Evolutionary conservation across 164 flowering plant species (phyloP).

Genomic region (Brasenia schreberi): DNA sequence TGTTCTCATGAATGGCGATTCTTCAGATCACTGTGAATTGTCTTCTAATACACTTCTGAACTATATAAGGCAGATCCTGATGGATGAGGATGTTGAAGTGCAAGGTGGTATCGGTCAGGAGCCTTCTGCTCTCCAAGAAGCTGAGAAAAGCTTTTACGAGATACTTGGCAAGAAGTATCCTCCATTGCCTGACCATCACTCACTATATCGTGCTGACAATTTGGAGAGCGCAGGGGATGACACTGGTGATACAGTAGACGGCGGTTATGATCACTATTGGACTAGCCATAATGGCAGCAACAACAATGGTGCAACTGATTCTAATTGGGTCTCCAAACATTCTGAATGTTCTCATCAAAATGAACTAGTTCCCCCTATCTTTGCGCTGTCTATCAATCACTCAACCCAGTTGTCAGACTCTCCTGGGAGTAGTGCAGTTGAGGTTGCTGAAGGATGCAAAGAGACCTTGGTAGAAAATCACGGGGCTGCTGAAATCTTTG

Average conservation of each 20-base stretch:
- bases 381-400: not conserved
- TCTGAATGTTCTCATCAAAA: not conserved
- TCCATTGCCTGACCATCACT: slow-evolving; percentile 37
- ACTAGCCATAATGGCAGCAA: slow-evolving; percentile 1
- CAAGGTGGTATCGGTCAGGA: slow-evolving; percentile 65
- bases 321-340: not conserved
- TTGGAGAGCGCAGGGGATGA: slow-evolving; percentile 13
- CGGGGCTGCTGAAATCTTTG: slow-evolving; percentile 23
- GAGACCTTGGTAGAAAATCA: slow-evolving; percentile 38
- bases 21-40: slow-evolving; percentile 47
- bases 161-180: slow-evolving; percentile 64
- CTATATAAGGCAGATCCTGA: slow-evolving; percentile 68
- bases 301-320: not conserved
- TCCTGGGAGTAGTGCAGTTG: slow-evolving; percentile 7
- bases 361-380: not conserved
- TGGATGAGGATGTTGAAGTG: slow-evolving; percentile 93
- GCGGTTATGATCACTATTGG: slow-evolving; percentile 5
- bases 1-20: slow-evolving; percentile 27
- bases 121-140: slow-evolving; percentile 68
- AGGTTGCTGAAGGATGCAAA: slow-evolving; percentile 22
- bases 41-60: slow-evolving; percentile 59
- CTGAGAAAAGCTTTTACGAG: slow-evolving; percentile 73
- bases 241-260: not conserved
- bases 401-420: not conserved
- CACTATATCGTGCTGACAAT: slow-evolving; percentile 13